Percentiles rank a stretch among this genome's conserved stretches.
These are phyloP conservation scores for Nakaseomyces uthaithaninus DNA, from an alignment of 1,139 yeast species.

Conservation along the genomic window DNA sequence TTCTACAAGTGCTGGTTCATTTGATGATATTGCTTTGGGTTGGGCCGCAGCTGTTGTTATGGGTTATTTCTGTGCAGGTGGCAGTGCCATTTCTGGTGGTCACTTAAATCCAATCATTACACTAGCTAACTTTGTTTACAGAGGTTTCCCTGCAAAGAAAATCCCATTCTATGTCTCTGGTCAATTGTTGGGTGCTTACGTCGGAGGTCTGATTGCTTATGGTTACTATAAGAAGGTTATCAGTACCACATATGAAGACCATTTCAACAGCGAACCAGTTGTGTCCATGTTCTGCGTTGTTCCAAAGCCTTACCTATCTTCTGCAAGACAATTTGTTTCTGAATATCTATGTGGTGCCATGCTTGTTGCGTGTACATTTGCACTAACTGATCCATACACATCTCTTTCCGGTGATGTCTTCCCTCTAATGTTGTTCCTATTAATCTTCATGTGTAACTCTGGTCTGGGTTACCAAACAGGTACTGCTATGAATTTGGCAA, in stretches of 20 bases:
- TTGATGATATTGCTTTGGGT: slow-evolving; percentile 37
- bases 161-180: slow-evolving; percentile 36
- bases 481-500: slow-evolving; percentile 44
- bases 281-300: slow-evolving; percentile 40
- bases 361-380: slow-evolving; percentile 39
- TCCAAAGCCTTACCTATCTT: slow-evolving; percentile 37
- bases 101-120: slow-evolving; percentile 41
- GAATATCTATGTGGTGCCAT: slow-evolving; percentile 40
- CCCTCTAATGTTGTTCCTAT: slow-evolving; percentile 39
- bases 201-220: slow-evolving; percentile 36
- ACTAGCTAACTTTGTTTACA: slow-evolving; percentile 34
- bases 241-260: slow-evolving; percentile 20
- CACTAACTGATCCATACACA: slow-evolving; percentile 43
- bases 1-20: slow-evolving; percentile 35
- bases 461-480: slow-evolving; percentile 44
- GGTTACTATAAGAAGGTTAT: slow-evolving; percentile 32
- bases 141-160: slow-evolving; percentile 39
- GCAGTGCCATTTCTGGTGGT: slow-evolving; percentile 39
- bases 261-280: slow-evolving; percentile 25
- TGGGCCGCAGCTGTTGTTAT: slow-evolving; percentile 48
- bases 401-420: slow-evolving; percentile 39
- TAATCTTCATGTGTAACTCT: slow-evolving; percentile 40
- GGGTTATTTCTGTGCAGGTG: slow-evolving; percentile 40
- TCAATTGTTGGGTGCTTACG: slow-evolving; percentile 37
- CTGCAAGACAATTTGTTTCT: slow-evolving; percentile 40